phyloP scores from a whole-genome alignment of 1,139 yeast species.

The Diutina scorzettiae region DNA sequence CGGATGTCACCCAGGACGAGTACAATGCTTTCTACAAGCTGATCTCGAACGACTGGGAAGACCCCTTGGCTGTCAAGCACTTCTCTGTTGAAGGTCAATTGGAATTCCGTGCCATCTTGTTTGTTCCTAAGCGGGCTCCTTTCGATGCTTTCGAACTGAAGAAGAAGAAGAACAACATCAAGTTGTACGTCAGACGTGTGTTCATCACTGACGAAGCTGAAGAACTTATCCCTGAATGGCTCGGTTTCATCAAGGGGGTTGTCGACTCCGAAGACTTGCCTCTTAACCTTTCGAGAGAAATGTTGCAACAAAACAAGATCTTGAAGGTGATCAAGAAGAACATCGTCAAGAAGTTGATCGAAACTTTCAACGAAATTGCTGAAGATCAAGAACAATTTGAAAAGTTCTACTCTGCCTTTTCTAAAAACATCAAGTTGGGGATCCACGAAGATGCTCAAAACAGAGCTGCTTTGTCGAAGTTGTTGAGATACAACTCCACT shows the following conservation, averaged over 20 bases:
- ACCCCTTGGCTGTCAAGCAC: slow-evolving; percentile 98
- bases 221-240: slow-evolving; percentile 99
- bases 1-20: slow-evolving; percentile 96
- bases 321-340: slow-evolving; percentile 99
- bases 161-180: slow-evolving; percentile 99
- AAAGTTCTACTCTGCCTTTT: slow-evolving; percentile 95
- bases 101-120: slow-evolving; percentile 96
- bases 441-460: slow-evolving; percentile 98
- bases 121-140: slow-evolving; percentile 99
- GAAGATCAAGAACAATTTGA: slow-evolving; percentile 98
- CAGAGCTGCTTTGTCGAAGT: slow-evolving; percentile 91
- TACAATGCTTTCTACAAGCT: slow-evolving; percentile 99
- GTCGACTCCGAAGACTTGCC: slow-evolving; percentile 99
- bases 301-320: slow-evolving; percentile 99
- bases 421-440: slow-evolving; percentile 98
- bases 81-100: slow-evolving; percentile 99
- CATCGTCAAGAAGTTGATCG: slow-evolving; percentile 96
- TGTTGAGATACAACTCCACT: slow-evolving; percentile 94
- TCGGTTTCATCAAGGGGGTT: slow-evolving; percentile 95
- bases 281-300: slow-evolving; percentile 99
- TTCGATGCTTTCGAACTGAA: slow-evolving; percentile 93
- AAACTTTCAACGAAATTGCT: slow-evolving; percentile 97
- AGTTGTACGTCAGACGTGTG: slow-evolving; percentile 98
- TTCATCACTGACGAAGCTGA: slow-evolving; percentile 99
- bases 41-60: slow-evolving; percentile 99